Percentiles rank a stretch among this genome's conserved stretches.
These are phyloP conservation scores for Psilocybe cubensis DNA, from an alignment of 768 basidiomycete genomes.

Conservation along the genomic window DNA sequence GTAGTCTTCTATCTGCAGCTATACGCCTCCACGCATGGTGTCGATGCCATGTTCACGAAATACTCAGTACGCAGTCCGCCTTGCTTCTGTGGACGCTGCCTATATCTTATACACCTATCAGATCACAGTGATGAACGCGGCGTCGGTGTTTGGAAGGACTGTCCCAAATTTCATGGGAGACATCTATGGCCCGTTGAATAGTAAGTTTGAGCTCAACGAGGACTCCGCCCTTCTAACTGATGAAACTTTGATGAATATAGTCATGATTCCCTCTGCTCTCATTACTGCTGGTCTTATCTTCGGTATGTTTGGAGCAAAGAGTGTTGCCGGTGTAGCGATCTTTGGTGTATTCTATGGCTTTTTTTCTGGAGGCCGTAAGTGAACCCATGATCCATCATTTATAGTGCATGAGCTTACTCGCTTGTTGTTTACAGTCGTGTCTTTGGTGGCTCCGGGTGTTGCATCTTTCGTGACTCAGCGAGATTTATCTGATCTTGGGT, in stretches of 20 bases:
- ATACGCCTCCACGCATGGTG: constrained; percentile 43
- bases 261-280: constrained; percentile 44
- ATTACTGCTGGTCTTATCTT: constrained; percentile 50
- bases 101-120: constrained; percentile 18
- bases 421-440: background rate
- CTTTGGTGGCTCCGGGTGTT: constrained; percentile 44
- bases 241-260: constrained; percentile 24
- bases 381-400: background rate
- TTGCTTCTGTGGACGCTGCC: background rate
- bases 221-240: background rate
- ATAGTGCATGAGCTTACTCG: background rate
- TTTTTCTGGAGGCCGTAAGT: constrained; percentile 39
- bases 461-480: constrained; percentile 39
- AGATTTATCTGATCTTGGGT: constrained; percentile 52
- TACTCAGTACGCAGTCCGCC: constrained; percentile 39
- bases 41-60: constrained; percentile 41
- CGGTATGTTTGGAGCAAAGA: constrained; percentile 52
- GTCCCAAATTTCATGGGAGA: constrained; percentile 60
- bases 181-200: constrained; percentile 50
- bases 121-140: constrained; percentile 57
- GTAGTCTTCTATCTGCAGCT: constrained; percentile 58
- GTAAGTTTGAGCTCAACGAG: constrained; percentile 26
- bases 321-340: constrained; percentile 40
- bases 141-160: constrained; percentile 60
- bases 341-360: constrained; percentile 58